A percentile compares a stretch with the other conserved stretches of the same genome.
Evolutionary conservation across 306 rosid species (phyloP).

Genomic region (cucumber (Cucumis sativus)): Cucumber_9930_V3 NC_026661.2:9817001-9817500

Average conservation of each 20-base stretch:
- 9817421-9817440: slow-evolving; percentile 51
- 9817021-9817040: too few species aligned
- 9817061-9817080: neutral
- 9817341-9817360: neutral
- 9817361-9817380: too few species aligned
- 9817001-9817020: too few species aligned
- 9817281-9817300: neutral
- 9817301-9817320: neutral
- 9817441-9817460: slow-evolving; percentile 51
- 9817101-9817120: neutral
- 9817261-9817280: neutral
- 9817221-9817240: neutral
- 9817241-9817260: neutral
- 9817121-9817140: neutral
- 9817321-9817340: neutral
- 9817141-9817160: neutral
- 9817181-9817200: neutral
- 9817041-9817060: neutral
- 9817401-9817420: slow-evolving; percentile 15
- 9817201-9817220: neutral
- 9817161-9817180: neutral
- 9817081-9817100: neutral
- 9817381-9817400: neutral
- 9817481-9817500: slow-evolving; percentile 60
- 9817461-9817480: slow-evolving; percentile 70